phyloP scores from a whole-genome alignment of 495 filamentous ascomycete species.

The Tuber calosporum region DNA sequence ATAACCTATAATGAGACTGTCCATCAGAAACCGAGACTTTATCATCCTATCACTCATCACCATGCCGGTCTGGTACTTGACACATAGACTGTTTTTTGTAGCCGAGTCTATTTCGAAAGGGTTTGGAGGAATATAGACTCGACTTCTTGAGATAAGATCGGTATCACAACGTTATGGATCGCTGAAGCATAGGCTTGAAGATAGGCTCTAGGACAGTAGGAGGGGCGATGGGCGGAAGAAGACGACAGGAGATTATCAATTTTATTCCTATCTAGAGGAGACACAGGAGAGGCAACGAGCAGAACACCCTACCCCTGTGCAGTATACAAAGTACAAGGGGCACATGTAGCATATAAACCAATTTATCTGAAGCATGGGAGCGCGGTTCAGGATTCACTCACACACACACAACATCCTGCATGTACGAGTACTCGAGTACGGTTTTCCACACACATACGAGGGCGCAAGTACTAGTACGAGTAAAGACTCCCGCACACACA shows the following conservation, averaged over 20 bases:
- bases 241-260: too few relatives aligned
- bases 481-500: neutral
- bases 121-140: neutral
- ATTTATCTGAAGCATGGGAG: neutral
- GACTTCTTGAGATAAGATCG: conserved; percentile 2
- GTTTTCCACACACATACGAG: neutral
- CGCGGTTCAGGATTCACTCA: neutral
- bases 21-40: neutral
- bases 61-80: neutral
- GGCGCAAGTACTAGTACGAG: neutral
- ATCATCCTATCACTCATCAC: neutral
- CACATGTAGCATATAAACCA: neutral
- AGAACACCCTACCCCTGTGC: neutral
- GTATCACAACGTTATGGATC: neutral
- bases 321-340: neutral
- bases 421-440: too few relatives aligned
- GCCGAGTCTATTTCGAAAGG: neutral
- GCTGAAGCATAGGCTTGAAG: neutral
- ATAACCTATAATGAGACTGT: neutral
- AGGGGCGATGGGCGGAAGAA: neutral
- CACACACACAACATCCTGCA: neutral
- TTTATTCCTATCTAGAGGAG: too few relatives aligned
- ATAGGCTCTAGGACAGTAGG: neutral
- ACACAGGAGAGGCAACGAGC: neutral
- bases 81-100: neutral